phyloP scores from a whole-genome alignment of 371 early-diverging fungal species.

The Apophysomyces ossiformis region DNA sequence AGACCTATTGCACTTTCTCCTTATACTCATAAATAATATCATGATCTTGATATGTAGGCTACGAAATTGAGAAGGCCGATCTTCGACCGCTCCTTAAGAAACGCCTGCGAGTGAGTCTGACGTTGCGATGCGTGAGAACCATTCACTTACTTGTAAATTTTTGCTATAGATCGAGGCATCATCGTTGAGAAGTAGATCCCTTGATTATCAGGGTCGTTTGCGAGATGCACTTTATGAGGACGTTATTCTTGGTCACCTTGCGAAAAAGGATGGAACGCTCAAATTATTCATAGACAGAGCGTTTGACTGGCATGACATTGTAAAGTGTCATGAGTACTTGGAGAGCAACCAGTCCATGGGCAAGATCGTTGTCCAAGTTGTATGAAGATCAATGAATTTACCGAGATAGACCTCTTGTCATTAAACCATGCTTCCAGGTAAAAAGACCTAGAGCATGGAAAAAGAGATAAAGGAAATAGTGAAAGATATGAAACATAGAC shows the following conservation, averaged over 20 bases:
- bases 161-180: constrained; percentile 67
- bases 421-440: no score
- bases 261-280: constrained; percentile 43
- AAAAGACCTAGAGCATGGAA: no score
- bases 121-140: neutral
- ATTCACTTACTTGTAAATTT: no score
- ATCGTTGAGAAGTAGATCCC: constrained; percentile 67
- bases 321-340: constrained; percentile 67
- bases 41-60: constrained; percentile 26
- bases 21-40: neutral
- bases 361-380: constrained; percentile 52
- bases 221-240: constrained; percentile 54
- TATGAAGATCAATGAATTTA: no score
- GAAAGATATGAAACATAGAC: no score
- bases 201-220: constrained; percentile 65
- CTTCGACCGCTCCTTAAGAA: constrained; percentile 62
- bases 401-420: no score
- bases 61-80: constrained; percentile 51
- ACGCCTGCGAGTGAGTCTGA: constrained; percentile 57
- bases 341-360: constrained; percentile 69
- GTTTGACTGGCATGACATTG: constrained; percentile 71
- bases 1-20: neutral
- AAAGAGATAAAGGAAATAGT: no score
- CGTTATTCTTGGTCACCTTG: constrained; percentile 49
- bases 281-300: constrained; percentile 62